Percentiles rank a stretch among this genome's conserved stretches.
Evolutionary conservation across 2,329 filamentous ascomycete genomes (phyloP).

Genomic region (Biscogniauxia mediterranea): DNA sequence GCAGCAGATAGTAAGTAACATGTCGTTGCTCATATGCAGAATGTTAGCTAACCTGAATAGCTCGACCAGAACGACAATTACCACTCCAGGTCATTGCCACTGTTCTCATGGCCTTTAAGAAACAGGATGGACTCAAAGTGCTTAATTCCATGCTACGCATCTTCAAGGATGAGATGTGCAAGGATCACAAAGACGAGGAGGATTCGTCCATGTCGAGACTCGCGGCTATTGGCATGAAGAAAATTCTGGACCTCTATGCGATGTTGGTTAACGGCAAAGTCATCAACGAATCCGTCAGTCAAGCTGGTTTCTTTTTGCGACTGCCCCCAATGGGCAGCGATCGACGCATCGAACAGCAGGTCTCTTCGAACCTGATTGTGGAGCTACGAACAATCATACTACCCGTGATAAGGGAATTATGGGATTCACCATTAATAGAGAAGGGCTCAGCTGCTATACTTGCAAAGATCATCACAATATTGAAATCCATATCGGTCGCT

Average conservation of each 20-base stretch:
- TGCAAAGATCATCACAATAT: conserved; percentile 76
- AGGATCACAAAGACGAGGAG: conserved; percentile 38
- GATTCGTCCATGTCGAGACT: conserved; percentile 48
- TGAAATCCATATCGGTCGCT: conserved; percentile 74
- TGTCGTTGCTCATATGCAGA: conserved; percentile 11
- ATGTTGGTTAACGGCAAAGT: conserved; percentile 75
- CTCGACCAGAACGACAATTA: conserved; percentile 47
- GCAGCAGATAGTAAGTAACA: conserved; percentile 28
- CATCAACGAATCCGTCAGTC: conserved; percentile 71
- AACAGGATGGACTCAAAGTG: conserved; percentile 70
- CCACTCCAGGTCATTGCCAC: conserved; percentile 63
- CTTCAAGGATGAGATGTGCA: conserved; percentile 59
- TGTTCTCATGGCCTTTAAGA: conserved; percentile 83
- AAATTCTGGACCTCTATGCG: conserved; percentile 79
- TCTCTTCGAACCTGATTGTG: conserved; percentile 74
- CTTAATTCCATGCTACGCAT: conserved; percentile 70
- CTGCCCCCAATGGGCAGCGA: conserved; percentile 37
- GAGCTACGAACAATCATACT: conserved; percentile 81
- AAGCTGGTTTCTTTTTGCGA: conserved; percentile 42
- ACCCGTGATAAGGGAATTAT: conserved; percentile 73
- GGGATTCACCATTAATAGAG: conserved; percentile 82
- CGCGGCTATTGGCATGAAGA: conserved; percentile 64
- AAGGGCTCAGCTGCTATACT: conserved; percentile 75
- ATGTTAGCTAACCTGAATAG: conserved; percentile 32
- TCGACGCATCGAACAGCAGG: conserved; percentile 39